A percentile compares a stretch with the other conserved stretches of the same genome.
phyloP scores from a whole-genome alignment of 2,329 filamentous ascomycete genomes.

The Dryadomyces sulphureus region DNA sequence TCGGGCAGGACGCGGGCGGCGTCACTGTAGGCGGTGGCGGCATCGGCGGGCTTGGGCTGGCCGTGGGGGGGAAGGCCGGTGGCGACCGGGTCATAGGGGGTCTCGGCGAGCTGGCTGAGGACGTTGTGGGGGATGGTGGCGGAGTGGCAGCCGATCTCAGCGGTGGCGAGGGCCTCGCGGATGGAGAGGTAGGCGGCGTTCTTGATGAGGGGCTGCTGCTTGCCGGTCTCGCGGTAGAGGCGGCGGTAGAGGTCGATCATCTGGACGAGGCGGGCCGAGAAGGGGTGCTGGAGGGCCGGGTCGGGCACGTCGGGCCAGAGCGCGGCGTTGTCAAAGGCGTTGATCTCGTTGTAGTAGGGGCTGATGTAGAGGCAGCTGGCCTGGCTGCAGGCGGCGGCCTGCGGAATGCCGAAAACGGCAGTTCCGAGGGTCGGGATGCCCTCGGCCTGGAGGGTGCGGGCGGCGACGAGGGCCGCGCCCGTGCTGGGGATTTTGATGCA shows the following conservation, averaged over 20 bases:
- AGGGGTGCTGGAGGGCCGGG: slow-evolving; percentile 30
- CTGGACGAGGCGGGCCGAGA: slow-evolving; percentile 29
- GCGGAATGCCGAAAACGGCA: slow-evolving; percentile 28
- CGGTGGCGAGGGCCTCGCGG: slow-evolving; percentile 29
- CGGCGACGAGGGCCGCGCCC: slow-evolving; percentile 29
- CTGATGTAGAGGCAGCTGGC: slow-evolving; percentile 31
- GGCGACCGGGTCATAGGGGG: slow-evolving; percentile 15
- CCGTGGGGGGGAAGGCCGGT: slow-evolving; percentile 21
- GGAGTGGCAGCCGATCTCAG: slow-evolving; percentile 29
- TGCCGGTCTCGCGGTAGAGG: slow-evolving; percentile 30
- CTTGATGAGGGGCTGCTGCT: slow-evolving; percentile 31
- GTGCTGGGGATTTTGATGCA: slow-evolving; percentile 37
- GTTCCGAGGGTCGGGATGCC: slow-evolving; percentile 31
- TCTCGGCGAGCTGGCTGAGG: slow-evolving; percentile 20
- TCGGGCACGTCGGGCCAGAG: slow-evolving; percentile 32
- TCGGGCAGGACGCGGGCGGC: slow-evolving; percentile 18
- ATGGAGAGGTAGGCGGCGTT: slow-evolving; percentile 28
- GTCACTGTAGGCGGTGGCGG: slow-evolving; percentile 22
- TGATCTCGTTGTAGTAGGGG: slow-evolving; percentile 32
- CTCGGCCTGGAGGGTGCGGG: slow-evolving; percentile 24
- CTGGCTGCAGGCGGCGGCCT: slow-evolving; percentile 34
- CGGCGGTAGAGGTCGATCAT: slow-evolving; percentile 31
- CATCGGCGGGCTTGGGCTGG: slow-evolving; percentile 24
- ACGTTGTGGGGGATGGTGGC: slow-evolving; percentile 27
- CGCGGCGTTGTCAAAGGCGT: slow-evolving; percentile 24